These are phyloP conservation scores for Pythium plurisporium DNA, from an alignment of 352 stramenopile species.

Conservation along the genomic window DNA sequence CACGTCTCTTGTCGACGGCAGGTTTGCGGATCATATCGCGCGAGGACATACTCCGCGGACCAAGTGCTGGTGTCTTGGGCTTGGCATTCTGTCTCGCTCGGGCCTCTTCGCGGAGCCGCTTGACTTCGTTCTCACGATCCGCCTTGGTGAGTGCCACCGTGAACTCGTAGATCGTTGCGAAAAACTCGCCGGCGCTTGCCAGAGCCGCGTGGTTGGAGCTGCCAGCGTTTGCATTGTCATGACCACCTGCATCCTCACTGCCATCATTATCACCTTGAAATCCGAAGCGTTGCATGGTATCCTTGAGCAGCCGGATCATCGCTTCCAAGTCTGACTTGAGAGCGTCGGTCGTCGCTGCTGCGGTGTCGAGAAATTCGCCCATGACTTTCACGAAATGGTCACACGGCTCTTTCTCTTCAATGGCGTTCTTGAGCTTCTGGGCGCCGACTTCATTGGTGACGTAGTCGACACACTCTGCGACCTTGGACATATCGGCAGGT, in stretches of 20 bases:
- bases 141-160: slow-evolving; percentile 71
- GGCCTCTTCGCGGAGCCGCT: slow-evolving; percentile 61
- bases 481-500: slow-evolving; percentile 60
- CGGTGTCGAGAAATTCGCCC: slow-evolving; percentile 51
- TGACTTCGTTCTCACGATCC: slow-evolving; percentile 72
- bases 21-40: slow-evolving; percentile 21
- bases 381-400: slow-evolving; percentile 68
- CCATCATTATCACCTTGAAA: slow-evolving; percentile 29
- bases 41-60: slow-evolving; percentile 24
- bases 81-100: slow-evolving; percentile 47
- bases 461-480: slow-evolving; percentile 56
- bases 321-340: slow-evolving; percentile 51
- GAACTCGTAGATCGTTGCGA: slow-evolving; percentile 73
- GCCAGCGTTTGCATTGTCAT: slow-evolving; percentile 3
- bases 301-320: slow-evolving; percentile 40
- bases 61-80: slow-evolving; percentile 14
- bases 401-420: slow-evolving; percentile 57
- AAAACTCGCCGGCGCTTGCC: slow-evolving; percentile 57
- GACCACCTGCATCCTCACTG: slow-evolving; percentile 21
- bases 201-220: slow-evolving; percentile 24
- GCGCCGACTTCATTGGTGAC: slow-evolving; percentile 60
- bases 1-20: slow-evolving; percentile 11
- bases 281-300: slow-evolving; percentile 65
- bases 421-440: slow-evolving; percentile 69
- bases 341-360: slow-evolving; percentile 21